Conservation (phyloP, 2,329 filamentous ascomycete species). For the Mollisiaceae sp. region DNA sequence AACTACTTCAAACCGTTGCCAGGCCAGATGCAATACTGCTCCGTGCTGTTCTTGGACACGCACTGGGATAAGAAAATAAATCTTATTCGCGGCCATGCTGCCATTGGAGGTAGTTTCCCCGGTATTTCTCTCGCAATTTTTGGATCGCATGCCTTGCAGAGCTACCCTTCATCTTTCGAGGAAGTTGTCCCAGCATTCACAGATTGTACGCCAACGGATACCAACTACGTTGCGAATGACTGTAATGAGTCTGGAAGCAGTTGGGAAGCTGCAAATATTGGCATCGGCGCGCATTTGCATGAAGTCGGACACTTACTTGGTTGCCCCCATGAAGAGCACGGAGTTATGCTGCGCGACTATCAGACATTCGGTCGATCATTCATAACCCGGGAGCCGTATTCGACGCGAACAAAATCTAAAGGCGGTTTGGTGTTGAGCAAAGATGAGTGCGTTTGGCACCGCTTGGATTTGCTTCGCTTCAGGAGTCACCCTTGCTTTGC, state of each 20-base stretch:
- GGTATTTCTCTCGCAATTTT: conserved; percentile 85
- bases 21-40: conserved; percentile 87
- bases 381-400: conserved; percentile 79
- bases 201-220: conserved; percentile 89
- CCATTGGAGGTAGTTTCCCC: conserved; percentile 77
- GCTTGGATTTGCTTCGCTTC: conserved; percentile 87
- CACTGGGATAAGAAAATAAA: conserved; percentile 81
- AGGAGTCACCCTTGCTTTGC: conserved; percentile 89
- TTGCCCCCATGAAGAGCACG: conserved; percentile 85
- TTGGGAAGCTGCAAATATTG: conserved; percentile 95
- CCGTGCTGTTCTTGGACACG: conserved; percentile 82
- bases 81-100: conserved; percentile 79
- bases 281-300: conserved; percentile 90
- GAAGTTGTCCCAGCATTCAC: conserved; percentile 88
- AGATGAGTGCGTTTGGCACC: conserved; percentile 92
- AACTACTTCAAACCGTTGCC: conserved; percentile 75
- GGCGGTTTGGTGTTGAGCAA: conserved; percentile 75
- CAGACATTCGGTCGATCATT: conserved; percentile 84
- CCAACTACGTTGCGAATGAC: conserved; percentile 80
- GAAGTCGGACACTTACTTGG: conserved; percentile 91
- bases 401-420: conserved; percentile 83
- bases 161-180: conserved; percentile 86
- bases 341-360: conserved; percentile 93
- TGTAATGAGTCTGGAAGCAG: conserved; percentile 85
- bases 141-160: conserved; percentile 89